phyloP scores from a whole-genome alignment of 2,329 filamentous ascomycete species.

The Trichoderma lentiforme region DNA sequence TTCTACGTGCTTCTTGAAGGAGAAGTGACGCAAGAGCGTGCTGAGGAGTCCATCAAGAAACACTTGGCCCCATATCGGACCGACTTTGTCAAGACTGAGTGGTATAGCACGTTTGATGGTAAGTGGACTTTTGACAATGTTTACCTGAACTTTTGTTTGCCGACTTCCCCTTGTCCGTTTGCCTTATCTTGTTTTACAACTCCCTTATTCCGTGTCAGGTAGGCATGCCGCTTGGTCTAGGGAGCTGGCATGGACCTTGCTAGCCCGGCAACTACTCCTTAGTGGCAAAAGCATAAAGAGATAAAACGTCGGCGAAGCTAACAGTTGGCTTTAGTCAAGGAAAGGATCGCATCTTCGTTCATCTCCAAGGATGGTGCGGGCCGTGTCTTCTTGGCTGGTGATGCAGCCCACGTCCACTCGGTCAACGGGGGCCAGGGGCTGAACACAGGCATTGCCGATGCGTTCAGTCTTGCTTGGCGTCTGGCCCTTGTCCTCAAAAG shows the following conservation, averaged over 20 bases:
- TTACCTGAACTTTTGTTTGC: neutral
- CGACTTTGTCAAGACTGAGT: slow-evolving; percentile 44
- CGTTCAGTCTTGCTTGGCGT: slow-evolving; percentile 54
- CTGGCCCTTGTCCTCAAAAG: slow-evolving; percentile 33
- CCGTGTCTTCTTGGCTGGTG: slow-evolving; percentile 51
- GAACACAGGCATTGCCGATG: slow-evolving; percentile 57
- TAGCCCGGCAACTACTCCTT: neutral
- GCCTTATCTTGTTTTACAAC: neutral
- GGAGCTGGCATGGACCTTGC: neutral
- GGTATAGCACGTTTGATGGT: slow-evolving; percentile 50
- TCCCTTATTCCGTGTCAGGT: neutral
- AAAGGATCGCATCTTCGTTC: slow-evolving; percentile 39
- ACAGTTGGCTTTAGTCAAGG: slow-evolving; percentile 34
- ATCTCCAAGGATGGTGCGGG: slow-evolving; percentile 39
- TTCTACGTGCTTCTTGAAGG: slow-evolving; percentile 48
- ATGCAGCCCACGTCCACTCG: slow-evolving; percentile 55
- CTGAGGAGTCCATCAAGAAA: slow-evolving; percentile 41
- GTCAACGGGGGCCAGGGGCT: slow-evolving; percentile 57
- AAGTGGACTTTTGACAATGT: slow-evolving; percentile 19
- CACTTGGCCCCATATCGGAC: slow-evolving; percentile 44
- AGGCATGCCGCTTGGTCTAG: neutral
- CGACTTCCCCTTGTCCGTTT: neutral
- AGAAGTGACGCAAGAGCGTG: slow-evolving; percentile 39
- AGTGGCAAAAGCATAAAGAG: neutral
- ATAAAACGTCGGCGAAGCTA: neutral